Base-by-base conservation (phyloP, 306 rosid species). In the Cucumis cinereus region DNA sequence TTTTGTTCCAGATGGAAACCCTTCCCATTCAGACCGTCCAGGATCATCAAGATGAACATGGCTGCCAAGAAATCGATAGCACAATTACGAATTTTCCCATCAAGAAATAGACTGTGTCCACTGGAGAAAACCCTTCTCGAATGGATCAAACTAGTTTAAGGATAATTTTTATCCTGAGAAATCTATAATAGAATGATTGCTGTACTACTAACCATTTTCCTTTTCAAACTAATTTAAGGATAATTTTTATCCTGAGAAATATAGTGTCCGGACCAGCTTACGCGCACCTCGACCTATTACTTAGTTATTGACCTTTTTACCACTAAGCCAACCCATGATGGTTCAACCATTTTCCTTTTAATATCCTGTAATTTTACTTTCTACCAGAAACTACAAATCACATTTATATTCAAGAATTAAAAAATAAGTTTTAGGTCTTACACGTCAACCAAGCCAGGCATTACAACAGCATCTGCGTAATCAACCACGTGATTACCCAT, bases 361-460 rank as follows among this genome's bases (percentile, higher is more conserved):
- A 45, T 13, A 22, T 16, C 74, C 57, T 40, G 33, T 49, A 69
- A 14, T 22, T 23, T 40, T 40, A 67, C 53, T 67, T 68, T 22
- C 22, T 45, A 69, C 16, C 7, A 69, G 19, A 69, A 10, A 67
- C 56, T 43, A 23, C 49, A 41, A 69, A 36, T 35, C 38, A 23
- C 38, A 49, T 71, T 71, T 13, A 47, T 26, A 16, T 26, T 30
- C 45, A 49, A 63, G 22, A 61, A 15, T 35, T 11, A 60, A 60
- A 45, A 47, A 20, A 45, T 26, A 13, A 20, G 38, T 71, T 36
- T 45, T 61, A 56, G 16, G 56, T 81, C 95, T 89, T 89, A 94
- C 97, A 89, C 90, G 73, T 94, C 99, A 79, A 92, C 88, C 85
- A 94, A 78, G 81, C 99, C 99, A 53, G 97, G 99, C 96, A 92